Conservation (phyloP, 164 flowering plant species). For the Magnolia kwangsiensis region DNA sequence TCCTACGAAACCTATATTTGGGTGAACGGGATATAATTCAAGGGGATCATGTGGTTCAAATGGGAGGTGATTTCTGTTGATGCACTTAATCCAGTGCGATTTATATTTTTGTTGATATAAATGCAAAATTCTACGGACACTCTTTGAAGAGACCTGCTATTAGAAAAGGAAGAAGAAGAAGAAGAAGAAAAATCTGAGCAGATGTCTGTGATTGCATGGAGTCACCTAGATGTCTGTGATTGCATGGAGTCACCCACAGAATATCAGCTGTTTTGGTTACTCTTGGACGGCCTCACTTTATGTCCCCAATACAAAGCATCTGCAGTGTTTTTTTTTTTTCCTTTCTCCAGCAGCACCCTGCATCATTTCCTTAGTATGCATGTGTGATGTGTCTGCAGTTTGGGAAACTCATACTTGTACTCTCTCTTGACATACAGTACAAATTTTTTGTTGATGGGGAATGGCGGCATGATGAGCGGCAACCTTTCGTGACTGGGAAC, state of each 20-base stretch:
- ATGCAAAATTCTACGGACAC: background rate
- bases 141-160: background rate
- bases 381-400: background rate
- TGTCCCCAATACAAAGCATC: background rate
- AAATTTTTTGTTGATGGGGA: constrained; percentile 91
- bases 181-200: background rate
- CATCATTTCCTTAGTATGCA: no score
- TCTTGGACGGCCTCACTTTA: background rate
- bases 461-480: constrained; percentile 81
- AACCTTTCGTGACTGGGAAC: constrained; percentile 46
- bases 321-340: no score
- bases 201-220: background rate
- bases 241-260: background rate
- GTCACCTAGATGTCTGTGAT: background rate
- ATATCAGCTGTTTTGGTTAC: background rate
- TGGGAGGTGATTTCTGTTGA: background rate
- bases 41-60: background rate
- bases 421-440: constrained; percentile 45
- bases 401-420: background rate
- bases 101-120: no score
- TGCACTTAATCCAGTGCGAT: background rate
- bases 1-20: background rate
- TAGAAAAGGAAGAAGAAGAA: background rate
- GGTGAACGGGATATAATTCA: background rate
- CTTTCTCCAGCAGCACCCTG: background rate